phyloP scores from a whole-genome alignment of 2,329 filamentous ascomycete genomes.

The Talaromyces sp. region DNA sequence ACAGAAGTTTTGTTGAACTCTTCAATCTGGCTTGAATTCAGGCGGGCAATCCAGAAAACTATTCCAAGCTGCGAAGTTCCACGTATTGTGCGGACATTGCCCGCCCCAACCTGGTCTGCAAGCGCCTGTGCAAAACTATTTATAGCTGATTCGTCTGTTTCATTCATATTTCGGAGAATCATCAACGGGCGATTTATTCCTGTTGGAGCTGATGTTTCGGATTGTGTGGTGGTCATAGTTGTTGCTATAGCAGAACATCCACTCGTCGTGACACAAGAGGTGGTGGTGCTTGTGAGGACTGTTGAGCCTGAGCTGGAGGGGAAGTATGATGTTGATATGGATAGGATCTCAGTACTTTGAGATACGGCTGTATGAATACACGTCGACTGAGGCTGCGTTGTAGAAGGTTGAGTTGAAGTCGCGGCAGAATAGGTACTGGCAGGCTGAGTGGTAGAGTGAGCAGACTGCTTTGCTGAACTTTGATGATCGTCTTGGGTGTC shows the following conservation, averaged over 20 bases:
- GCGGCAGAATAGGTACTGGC: background rate
- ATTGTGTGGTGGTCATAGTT: background rate
- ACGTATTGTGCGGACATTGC: background rate
- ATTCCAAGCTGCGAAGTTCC: background rate
- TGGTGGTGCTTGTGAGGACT: background rate
- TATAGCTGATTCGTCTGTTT: background rate
- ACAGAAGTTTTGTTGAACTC: background rate
- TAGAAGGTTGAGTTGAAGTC: background rate
- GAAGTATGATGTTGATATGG: background rate
- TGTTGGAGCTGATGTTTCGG: background rate
- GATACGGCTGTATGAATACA: background rate
- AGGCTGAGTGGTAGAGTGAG: background rate
- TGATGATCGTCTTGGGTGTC: background rate
- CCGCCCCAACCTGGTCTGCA: background rate
- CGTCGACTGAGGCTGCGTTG: background rate
- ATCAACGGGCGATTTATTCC: background rate
- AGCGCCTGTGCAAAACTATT: background rate
- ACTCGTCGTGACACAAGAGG: background rate
- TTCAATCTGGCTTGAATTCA: background rate
- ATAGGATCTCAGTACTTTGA: background rate
- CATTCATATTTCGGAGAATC: background rate
- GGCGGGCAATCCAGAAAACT: background rate
- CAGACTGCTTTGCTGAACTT: background rate
- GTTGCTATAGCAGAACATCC: background rate
- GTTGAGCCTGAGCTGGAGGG: background rate